phyloP scores from a whole-genome alignment of 2,329 filamentous ascomycete species.

The Helotiales sp. region DNA sequence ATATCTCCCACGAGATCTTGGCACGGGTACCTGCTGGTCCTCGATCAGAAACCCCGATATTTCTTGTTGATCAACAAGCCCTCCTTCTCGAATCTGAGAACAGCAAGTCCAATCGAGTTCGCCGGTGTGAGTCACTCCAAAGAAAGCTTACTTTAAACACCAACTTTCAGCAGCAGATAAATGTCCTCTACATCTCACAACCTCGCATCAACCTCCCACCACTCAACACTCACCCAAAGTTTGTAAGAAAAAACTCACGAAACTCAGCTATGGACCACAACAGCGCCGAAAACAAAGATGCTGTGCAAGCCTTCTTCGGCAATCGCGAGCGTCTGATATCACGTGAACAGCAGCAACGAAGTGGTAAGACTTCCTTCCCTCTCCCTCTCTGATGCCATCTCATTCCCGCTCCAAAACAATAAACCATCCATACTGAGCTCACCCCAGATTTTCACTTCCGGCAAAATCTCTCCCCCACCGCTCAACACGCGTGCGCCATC shows the following conservation, averaged over 20 bases:
- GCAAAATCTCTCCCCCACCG: slow-evolving; percentile 75
- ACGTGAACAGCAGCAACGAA: slow-evolving; percentile 30
- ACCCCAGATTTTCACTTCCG: slow-evolving; percentile 68
- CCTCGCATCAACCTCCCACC: background rate
- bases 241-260: too few relatives aligned
- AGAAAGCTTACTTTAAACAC: background rate
- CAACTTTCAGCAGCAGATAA: background rate
- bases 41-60: background rate
- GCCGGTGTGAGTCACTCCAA: slow-evolving; percentile 14
- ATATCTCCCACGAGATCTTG: background rate
- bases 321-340: slow-evolving; percentile 21
- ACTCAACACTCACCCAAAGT: background rate
- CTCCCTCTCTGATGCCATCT: background rate
- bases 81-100: background rate
- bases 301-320: slow-evolving; percentile 14
- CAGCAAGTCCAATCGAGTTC: background rate
- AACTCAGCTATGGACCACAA: slow-evolving; percentile 8
- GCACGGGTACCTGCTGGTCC: background rate
- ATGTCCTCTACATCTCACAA: background rate
- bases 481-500: slow-evolving; percentile 74
- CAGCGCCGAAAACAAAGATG: background rate
- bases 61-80: background rate
- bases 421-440: background rate
- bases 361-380: slow-evolving; percentile 17
- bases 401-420: background rate